phyloP scores from a whole-genome alignment of 441 rosid species.

The Adansonia rubrostipa region DNA sequence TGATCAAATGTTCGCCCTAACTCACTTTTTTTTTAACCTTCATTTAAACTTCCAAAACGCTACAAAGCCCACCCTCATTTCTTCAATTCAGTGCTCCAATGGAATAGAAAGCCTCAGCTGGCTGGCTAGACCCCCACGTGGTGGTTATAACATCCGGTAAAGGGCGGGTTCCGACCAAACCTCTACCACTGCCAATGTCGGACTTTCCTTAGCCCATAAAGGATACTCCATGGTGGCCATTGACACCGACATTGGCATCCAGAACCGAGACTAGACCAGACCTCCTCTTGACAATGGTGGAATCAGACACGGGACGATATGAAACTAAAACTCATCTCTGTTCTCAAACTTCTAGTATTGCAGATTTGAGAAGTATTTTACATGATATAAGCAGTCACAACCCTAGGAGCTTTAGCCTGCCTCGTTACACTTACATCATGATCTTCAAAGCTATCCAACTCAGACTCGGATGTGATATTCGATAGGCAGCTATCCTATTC shows the following conservation, averaged over 20 bases:
- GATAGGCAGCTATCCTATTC: background rate
- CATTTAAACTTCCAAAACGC: no score
- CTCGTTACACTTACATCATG: background rate
- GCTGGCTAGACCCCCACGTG: conserved; percentile 91
- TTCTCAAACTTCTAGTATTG: background rate
- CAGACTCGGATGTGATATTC: no score
- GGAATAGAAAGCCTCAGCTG: conserved; percentile 82
- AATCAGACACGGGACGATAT: no score
- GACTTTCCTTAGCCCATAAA: conserved; percentile 86
- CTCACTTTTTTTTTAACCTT: no score
- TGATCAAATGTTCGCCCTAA: no score
- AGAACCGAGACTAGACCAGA: no score
- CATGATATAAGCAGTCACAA: background rate
- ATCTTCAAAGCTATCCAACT: background rate
- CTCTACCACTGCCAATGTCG: conserved; percentile 88
- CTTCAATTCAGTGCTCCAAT: conserved; percentile 64
- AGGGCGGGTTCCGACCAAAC: conserved; percentile 88
- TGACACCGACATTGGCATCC: conserved; percentile 78
- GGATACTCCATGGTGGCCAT: conserved; percentile 90
- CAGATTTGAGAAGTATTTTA: background rate
- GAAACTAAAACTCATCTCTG: background rate
- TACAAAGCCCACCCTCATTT: conserved; percentile 28
- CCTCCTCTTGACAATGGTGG: no score
- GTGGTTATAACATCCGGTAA: conserved; percentile 94
- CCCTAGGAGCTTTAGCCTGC: background rate